A percentile compares a stretch with the other conserved stretches of the same genome.
Evolutionary conservation across 2,329 filamentous ascomycete genomes (phyloP).

Genomic region (Cercospora beticola): DNA sequence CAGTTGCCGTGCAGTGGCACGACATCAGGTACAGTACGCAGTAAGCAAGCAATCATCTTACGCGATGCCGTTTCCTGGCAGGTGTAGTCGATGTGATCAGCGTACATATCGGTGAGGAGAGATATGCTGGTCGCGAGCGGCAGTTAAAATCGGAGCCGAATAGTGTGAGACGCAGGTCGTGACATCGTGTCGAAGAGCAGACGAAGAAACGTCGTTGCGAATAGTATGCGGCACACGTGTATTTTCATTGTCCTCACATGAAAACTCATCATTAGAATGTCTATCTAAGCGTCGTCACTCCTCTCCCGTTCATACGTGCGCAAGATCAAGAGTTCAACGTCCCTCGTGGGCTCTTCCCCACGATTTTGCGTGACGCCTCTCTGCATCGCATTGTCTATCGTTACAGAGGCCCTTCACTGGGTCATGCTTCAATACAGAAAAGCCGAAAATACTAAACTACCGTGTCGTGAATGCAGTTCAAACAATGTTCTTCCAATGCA

Average conservation of each 20-base stretch:
- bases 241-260: not conserved
- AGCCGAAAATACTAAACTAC: conserved; percentile 18
- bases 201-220: not conserved
- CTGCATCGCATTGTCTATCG: not conserved
- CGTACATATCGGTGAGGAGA: not conserved
- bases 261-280: not conserved
- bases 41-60: not conserved
- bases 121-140: not conserved
- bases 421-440: not conserved
- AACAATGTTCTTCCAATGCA: not conserved
- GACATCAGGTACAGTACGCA: not conserved
- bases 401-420: not conserved
- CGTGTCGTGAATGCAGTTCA: conserved; percentile 5
- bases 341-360: not conserved
- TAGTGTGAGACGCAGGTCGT: not conserved
- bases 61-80: not conserved
- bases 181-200: not conserved
- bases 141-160: not conserved
- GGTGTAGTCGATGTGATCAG: not conserved
- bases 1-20: not conserved
- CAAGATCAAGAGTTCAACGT: not conserved
- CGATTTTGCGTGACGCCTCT: not conserved
- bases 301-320: not conserved
- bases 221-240: not conserved
- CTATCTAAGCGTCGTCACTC: not conserved